Percentiles rank a stretch among this genome's conserved stretches.
Evolutionary conservation across 768 basidiomycete species (phyloP).

Genomic region (Tremella mesenterica): DNA sequence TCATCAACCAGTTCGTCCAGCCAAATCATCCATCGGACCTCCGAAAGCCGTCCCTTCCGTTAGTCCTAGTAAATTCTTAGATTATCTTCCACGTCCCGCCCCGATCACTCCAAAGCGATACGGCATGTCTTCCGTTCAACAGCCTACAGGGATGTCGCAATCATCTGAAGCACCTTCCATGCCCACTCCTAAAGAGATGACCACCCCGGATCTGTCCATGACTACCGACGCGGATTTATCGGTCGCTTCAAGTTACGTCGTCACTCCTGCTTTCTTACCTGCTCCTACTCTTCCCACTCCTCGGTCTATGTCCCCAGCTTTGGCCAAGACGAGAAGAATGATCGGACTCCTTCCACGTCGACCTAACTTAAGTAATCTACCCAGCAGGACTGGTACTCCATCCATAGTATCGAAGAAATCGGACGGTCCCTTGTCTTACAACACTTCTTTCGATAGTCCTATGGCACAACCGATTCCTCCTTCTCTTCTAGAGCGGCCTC

Average conservation of each 20-base stretch:
- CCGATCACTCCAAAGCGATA: slow-evolving; percentile 23
- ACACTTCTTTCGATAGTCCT: background rate
- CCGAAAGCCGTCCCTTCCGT: slow-evolving; percentile 11
- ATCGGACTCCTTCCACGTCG: background rate
- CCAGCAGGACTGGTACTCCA: background rate
- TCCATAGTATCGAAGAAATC: background rate
- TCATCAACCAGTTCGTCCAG: no score
- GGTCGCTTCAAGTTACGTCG: background rate
- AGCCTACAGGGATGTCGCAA: slow-evolving; percentile 4
- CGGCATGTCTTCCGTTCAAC: background rate
- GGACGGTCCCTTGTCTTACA: background rate
- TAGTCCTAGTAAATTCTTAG: slow-evolving; percentile 20
- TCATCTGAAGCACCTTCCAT: no score
- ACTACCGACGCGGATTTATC: background rate
- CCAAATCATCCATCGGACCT: slow-evolving; percentile 29
- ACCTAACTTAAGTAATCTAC: background rate
- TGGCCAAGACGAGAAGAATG: background rate
- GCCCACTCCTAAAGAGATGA: no score
- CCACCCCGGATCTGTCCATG: background rate
- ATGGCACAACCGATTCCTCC: background rate
- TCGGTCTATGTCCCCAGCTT: background rate
- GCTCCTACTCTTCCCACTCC: background rate
- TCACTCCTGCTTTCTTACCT: background rate
- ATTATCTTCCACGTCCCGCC: slow-evolving; percentile 18
- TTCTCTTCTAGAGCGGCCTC: background rate